Conservation (phyloP, 805 yeast species). For the Dipodascopsis uninucleata region DNA sequence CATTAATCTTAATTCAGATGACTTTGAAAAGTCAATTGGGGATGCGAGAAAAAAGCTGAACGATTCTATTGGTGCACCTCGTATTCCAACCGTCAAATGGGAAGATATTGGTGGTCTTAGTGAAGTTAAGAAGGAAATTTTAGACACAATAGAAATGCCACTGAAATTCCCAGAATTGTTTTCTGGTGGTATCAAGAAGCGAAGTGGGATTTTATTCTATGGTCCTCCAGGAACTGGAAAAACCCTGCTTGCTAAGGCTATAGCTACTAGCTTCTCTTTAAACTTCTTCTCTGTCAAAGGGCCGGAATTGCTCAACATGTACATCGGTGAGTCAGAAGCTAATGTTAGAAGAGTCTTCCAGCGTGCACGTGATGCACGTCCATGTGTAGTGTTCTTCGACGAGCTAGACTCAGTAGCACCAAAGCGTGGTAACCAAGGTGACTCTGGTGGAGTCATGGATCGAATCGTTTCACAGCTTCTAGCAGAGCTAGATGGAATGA, state of each 20-base stretch:
- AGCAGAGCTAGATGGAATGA: slow-evolving; percentile 96
- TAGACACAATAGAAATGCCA: slow-evolving; percentile 96
- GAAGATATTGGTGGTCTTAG: slow-evolving; percentile 96
- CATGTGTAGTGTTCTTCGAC: slow-evolving; percentile 96
- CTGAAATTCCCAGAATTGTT: slow-evolving; percentile 88
- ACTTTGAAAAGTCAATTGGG: slow-evolving; percentile 66
- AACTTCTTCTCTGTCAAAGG: slow-evolving; percentile 97
- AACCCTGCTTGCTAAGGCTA: slow-evolving; percentile 91
- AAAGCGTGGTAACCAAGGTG: slow-evolving; percentile 97
- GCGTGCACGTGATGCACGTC: slow-evolving; percentile 91
- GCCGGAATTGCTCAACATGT: slow-evolving; percentile 94
- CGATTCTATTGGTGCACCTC: slow-evolving; percentile 94
- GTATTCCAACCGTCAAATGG: slow-evolving; percentile 94
- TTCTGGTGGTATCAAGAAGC: slow-evolving; percentile 81
- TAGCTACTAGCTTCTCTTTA: slow-evolving; percentile 89
- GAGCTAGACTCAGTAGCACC: slow-evolving; percentile 98
- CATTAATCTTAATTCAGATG: slow-evolving; percentile 52
- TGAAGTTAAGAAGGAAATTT: slow-evolving; percentile 80
- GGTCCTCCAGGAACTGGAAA: slow-evolving; percentile 99
- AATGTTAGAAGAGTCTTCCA: slow-evolving; percentile 93
- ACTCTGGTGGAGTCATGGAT: slow-evolving; percentile 99
- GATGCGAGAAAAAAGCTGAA: slow-evolving; percentile 84
- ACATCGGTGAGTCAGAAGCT: slow-evolving; percentile 97
- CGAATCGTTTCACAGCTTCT: slow-evolving; percentile 91
- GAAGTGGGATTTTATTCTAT: slow-evolving; percentile 93